phyloP scores from a whole-genome alignment of 495 filamentous ascomycete genomes.

The Letharia columbiana region DNA sequence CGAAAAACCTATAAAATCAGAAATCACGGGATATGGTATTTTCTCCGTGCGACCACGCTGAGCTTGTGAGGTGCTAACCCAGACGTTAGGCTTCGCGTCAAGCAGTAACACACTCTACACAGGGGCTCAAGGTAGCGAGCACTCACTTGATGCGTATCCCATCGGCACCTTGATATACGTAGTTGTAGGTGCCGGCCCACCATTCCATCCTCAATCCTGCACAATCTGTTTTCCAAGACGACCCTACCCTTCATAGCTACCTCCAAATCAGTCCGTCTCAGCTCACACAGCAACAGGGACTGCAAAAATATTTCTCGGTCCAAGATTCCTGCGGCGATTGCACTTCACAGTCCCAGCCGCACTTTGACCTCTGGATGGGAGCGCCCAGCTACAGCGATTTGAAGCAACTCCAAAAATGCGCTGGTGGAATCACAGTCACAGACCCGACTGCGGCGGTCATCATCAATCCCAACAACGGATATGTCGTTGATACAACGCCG shows the following conservation, averaged over 20 bases:
- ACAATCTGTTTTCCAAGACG: too few relatives aligned
- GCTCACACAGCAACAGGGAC: not conserved
- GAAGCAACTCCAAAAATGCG: not conserved
- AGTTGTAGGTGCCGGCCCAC: not conserved
- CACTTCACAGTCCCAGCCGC: not conserved
- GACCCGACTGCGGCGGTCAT: not conserved
- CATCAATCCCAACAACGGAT: not conserved
- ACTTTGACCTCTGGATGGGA: not conserved
- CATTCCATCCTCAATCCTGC: not conserved
- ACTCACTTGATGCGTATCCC: not conserved
- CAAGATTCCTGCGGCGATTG: not conserved
- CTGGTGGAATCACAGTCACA: not conserved
- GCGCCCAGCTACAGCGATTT: not conserved
- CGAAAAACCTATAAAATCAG: not conserved
- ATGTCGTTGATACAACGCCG: not conserved
- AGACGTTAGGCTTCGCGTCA: not conserved
- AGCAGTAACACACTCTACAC: not conserved
- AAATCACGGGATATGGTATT: not conserved
- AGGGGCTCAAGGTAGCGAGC: not conserved
- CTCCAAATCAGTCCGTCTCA: not conserved
- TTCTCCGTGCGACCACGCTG: not conserved
- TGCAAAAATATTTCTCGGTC: not conserved
- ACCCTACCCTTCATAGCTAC: too few relatives aligned
- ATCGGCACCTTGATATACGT: not conserved
- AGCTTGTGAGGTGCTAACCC: not conserved